These are phyloP conservation scores for Triglochin maritima DNA, from an alignment of 106 monocot genomes.

Conservation along the genomic window DNA sequence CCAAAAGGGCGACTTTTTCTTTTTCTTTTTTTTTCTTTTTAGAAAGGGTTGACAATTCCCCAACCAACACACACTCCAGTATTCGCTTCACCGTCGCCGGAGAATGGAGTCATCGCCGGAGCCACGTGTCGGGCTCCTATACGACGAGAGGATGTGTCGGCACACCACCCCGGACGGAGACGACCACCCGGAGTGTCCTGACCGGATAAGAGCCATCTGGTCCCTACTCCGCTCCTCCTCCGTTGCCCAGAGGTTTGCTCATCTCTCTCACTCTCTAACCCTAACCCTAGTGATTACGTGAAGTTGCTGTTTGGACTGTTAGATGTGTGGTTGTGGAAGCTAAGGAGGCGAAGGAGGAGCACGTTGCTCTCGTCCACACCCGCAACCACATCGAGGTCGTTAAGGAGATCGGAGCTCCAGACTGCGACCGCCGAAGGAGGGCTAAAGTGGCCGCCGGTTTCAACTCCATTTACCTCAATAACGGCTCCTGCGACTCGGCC, in stretches of 20 bases:
- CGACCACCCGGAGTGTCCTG: constrained; percentile 60
- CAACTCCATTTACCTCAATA: constrained; percentile 84
- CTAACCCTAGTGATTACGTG: too few relatives aligned
- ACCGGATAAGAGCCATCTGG: constrained; percentile 79
- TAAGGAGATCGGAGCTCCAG: constrained; percentile 34
- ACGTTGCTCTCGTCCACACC: constrained; percentile 55
- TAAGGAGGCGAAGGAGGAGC: constrained; percentile 52
- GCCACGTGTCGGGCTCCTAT: constrained; percentile 63
- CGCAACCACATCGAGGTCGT: constrained; percentile 55
- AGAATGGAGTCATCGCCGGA: constrained; percentile 14
- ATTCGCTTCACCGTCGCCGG: neutral
- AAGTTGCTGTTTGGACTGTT: constrained; percentile 6
- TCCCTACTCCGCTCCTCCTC: constrained; percentile 49
- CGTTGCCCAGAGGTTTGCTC: constrained; percentile 38
- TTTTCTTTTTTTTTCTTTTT: too few relatives aligned
- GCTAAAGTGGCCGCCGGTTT: constrained; percentile 50
- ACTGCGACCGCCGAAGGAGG: constrained; percentile 38
- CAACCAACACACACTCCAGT: too few relatives aligned
- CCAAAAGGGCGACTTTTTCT: too few relatives aligned
- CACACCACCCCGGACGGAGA: constrained; percentile 66
- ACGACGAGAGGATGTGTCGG: constrained; percentile 87
- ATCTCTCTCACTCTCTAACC: neutral
- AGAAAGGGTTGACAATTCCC: too few relatives aligned
- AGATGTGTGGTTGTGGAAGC: constrained; percentile 62
- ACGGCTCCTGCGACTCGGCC: constrained; percentile 81